Base-by-base conservation (phyloP, 2,329 filamentous ascomycete species). In the Helminthosporium solani region DNA sequence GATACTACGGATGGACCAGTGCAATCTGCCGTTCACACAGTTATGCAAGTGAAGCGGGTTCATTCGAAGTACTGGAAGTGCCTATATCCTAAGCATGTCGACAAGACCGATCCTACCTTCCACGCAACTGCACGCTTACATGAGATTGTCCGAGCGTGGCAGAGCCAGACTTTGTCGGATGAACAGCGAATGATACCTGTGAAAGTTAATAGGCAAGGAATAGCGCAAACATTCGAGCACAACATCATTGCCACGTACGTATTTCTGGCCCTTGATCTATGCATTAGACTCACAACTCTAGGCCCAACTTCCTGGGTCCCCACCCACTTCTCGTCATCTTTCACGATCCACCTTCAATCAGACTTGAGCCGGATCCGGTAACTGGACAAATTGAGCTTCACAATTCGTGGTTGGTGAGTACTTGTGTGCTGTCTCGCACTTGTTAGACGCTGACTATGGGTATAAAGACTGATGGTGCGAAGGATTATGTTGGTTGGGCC, bases 401-500 rank as follows among this genome's bases (percentile, higher is more conserved):
- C 61, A 96, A 96, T 63, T 83, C 87, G 5, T 96, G 88, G 82
- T 77, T 96, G 61, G 91, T 95, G 78, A 72, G 88, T 78, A 41
- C 14, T 44, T n/a, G 9, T 21, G 23, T 58, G 48, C 47, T 53
- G 53, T 52, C 39, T 51, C 56, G 52, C 56, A 56, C 64, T 70
- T 59, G 64, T 50, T 59, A 50, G 49, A 52, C 56, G 66, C 75
- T 77, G 72, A 78, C 73, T 47, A 44, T 56, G 60, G 57, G 54
- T 49, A 18, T 53, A 34, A 72, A 96, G 90, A 83, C 88, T 73
- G 91, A 97, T 77, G 81, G 83, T 77, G 80, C 90, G 37, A 83
- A 84, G 62, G 81, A 84, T 21, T 96, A 96, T 67, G 83, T 96
- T 53, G 84, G 87, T 48, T 96, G 90, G 90, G 90, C 90, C 0